phyloP scores from a whole-genome alignment of 2,329 filamentous ascomycete genomes.

The Phaeosphaeria sp. region DNA sequence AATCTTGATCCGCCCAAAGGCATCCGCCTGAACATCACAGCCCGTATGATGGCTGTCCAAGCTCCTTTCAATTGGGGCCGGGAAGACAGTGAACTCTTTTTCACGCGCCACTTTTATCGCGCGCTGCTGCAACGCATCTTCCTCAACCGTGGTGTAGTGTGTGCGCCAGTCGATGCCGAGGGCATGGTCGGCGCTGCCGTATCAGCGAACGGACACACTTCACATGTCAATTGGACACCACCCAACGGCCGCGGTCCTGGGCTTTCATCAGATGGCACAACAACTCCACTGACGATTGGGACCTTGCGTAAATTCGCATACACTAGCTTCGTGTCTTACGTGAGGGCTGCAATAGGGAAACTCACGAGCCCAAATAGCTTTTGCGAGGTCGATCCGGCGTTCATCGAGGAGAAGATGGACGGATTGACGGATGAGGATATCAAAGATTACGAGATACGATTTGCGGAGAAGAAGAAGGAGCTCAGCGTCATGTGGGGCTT shows the following conservation, averaged over 20 bases:
- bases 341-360: slow-evolving; percentile 81
- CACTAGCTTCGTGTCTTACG: slow-evolving; percentile 74
- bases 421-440: slow-evolving; percentile 78
- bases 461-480: slow-evolving; percentile 74
- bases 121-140: slow-evolving; percentile 92
- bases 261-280: slow-evolving; percentile 58
- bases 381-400: slow-evolving; percentile 45
- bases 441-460: slow-evolving; percentile 70
- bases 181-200: slow-evolving; percentile 48
- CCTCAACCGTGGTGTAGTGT: slow-evolving; percentile 79
- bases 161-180: slow-evolving; percentile 54
- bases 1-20: slow-evolving; percentile 52
- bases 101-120: slow-evolving; percentile 91
- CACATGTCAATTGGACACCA: slow-evolving; percentile 43
- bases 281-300: slow-evolving; percentile 84
- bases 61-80: slow-evolving; percentile 91
- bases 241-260: slow-evolving; percentile 57
- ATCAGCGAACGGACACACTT: slow-evolving; percentile 41
- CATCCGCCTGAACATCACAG: slow-evolving; percentile 90
- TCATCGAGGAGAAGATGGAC: slow-evolving; percentile 70
- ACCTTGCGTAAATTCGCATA: slow-evolving; percentile 83
- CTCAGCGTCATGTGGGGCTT: slow-evolving; percentile 88
- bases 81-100: slow-evolving; percentile 83
- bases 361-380: slow-evolving; percentile 53
- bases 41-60: slow-evolving; percentile 97